Evolutionary conservation across 2,329 filamentous ascomycete species (phyloP).

Genomic region (Emmonsiellopsis sp.): DNA sequence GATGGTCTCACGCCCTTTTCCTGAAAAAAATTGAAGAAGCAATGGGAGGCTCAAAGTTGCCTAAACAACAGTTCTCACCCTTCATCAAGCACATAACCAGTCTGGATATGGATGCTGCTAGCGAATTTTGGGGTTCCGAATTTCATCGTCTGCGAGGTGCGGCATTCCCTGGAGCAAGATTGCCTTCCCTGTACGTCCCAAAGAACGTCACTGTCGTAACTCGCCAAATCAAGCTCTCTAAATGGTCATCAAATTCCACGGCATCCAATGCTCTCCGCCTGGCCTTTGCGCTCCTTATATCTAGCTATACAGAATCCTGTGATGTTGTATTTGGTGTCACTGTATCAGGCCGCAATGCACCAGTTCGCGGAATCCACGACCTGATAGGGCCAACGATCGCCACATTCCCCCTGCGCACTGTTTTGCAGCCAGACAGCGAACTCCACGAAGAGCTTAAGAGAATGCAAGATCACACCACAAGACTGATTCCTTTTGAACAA

Average conservation of each 20-base stretch:
- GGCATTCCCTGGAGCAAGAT: constrained; percentile 2
- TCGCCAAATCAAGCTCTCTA: background rate
- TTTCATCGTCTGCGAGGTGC: background rate
- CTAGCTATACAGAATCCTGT: constrained; percentile 23
- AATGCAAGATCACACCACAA: constrained; percentile 44
- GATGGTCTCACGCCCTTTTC: constrained; percentile 18
- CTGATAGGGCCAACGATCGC: constrained; percentile 33
- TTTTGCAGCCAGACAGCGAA: constrained; percentile 14
- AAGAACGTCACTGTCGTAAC: background rate
- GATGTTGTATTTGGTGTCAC: constrained; percentile 34
- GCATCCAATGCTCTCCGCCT: constrained; percentile 24
- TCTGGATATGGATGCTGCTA: background rate
- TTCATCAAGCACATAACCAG: background rate
- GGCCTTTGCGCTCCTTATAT: constrained; percentile 28
- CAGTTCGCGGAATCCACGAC: constrained; percentile 26
- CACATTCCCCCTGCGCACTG: constrained; percentile 25
- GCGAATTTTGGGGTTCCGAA: constrained; percentile 5
- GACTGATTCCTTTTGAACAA: constrained; percentile 52
- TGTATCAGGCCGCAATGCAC: constrained; percentile 29
- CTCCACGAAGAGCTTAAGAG: constrained; percentile 39
- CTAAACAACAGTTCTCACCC: constrained; percentile 2
- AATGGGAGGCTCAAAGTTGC: constrained; percentile 2
- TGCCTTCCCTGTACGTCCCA: background rate
- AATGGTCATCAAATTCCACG: constrained; percentile 7
- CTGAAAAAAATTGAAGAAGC: constrained; percentile 4